Evolutionary conservation across 768 basidiomycete genomes (phyloP).

Genomic region (Trametes cingulata): DNA sequence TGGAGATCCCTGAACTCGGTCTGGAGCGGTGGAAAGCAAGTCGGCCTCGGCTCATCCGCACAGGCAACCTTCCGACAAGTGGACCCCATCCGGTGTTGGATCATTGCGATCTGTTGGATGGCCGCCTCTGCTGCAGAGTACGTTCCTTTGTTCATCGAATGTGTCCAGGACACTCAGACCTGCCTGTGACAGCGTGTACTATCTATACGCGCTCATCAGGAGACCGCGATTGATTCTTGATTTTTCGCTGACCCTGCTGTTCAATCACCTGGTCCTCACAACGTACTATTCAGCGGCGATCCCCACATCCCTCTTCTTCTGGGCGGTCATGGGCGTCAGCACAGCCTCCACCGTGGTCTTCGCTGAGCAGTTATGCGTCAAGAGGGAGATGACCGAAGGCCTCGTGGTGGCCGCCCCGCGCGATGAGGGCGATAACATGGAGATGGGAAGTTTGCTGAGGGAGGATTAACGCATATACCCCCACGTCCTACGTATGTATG

Average conservation of each 20-base stretch:
- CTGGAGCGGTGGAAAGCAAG: slow-evolving; percentile 79
- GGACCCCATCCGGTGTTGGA: slow-evolving; percentile 86
- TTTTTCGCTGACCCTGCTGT: slow-evolving; percentile 86
- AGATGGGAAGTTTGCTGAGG: slow-evolving; percentile 50
- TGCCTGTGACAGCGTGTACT: slow-evolving; percentile 63
- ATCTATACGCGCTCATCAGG: slow-evolving; percentile 84
- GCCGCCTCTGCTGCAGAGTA: slow-evolving; percentile 83
- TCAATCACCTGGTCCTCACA: slow-evolving; percentile 91
- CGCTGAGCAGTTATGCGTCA: slow-evolving; percentile 91
- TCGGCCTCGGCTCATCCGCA: slow-evolving; percentile 58
- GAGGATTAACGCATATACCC: slow-evolving; percentile 36
- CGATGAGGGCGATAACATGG: slow-evolving; percentile 52
- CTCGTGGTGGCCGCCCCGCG: slow-evolving; percentile 51
- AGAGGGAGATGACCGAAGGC: slow-evolving; percentile 87
- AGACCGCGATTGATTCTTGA: slow-evolving; percentile 94
- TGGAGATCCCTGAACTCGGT: slow-evolving; percentile 72
- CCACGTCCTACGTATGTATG: background rate
- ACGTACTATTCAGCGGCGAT: slow-evolving; percentile 84
- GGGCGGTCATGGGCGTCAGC: slow-evolving; percentile 74
- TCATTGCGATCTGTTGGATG: slow-evolving; percentile 87
- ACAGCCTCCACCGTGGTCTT: slow-evolving; percentile 73
- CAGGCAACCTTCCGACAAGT: slow-evolving; percentile 61
- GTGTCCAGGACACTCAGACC: slow-evolving; percentile 7
- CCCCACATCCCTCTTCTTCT: slow-evolving; percentile 93
- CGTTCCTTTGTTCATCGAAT: slow-evolving; percentile 37